These are phyloP conservation scores for Hymenotorrendiella dingleyae DNA, from an alignment of 2,329 filamentous ascomycete genomes.

Conservation along the genomic window DNA sequence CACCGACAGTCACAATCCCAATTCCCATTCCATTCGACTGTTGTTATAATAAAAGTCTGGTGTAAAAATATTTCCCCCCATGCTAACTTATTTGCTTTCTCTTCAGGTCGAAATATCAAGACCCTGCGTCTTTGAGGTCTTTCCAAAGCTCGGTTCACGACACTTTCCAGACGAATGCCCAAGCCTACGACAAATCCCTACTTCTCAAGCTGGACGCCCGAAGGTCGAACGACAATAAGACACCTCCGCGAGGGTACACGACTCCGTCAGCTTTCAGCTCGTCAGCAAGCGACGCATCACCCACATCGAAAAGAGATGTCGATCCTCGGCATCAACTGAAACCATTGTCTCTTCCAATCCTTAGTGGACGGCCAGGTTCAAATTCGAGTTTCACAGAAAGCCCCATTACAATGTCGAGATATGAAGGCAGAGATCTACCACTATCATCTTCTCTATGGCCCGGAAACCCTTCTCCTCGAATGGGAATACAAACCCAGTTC, in stretches of 20 bases:
- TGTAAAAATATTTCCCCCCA: no score
- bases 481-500: slow-evolving; percentile 18
- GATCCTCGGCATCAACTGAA: slow-evolving; percentile 30
- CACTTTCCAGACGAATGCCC: slow-evolving; percentile 29
- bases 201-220: slow-evolving; percentile 31
- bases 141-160: slow-evolving; percentile 33
- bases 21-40: no score
- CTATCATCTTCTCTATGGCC: slow-evolving; percentile 27
- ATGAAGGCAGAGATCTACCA: slow-evolving; percentile 28
- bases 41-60: no score
- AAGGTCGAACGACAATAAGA: slow-evolving; percentile 28
- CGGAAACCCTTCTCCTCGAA: slow-evolving; percentile 20
- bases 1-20: no score
- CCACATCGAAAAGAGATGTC: slow-evolving; percentile 27
- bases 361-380: slow-evolving; percentile 19
- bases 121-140: slow-evolving; percentile 17
- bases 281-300: slow-evolving; percentile 29
- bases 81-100: no score
- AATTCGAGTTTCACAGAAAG: slow-evolving; percentile 26
- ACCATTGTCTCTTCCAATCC: slow-evolving; percentile 31
- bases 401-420: slow-evolving; percentile 24
- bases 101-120: slow-evolving; percentile 23
- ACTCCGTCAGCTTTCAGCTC: slow-evolving; percentile 26
- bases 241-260: slow-evolving; percentile 27
- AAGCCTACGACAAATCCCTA: slow-evolving; percentile 34